phyloP scores from a whole-genome alignment of 164 flowering plant species.

The Saururus chinensis region DNA sequence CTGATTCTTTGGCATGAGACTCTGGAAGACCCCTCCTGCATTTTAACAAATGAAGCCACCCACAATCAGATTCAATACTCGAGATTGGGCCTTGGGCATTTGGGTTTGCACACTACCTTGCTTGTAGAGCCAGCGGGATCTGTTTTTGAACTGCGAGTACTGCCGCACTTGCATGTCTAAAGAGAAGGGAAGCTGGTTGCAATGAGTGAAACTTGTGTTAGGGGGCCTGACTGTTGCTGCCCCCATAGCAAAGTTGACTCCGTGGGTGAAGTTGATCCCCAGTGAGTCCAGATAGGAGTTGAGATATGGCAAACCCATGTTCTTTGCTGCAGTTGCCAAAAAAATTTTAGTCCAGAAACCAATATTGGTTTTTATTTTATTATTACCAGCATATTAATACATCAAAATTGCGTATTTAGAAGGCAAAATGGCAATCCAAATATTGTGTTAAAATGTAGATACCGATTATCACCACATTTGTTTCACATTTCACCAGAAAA shows the following conservation, averaged over 20 bases:
- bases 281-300: constrained; percentile 39
- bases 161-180: constrained; percentile 35
- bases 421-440: too few relatives aligned
- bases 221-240: constrained; percentile 21
- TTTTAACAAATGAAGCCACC: background rate
- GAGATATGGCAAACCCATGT: constrained; percentile 32
- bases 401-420: too few relatives aligned
- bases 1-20: constrained; percentile 19
- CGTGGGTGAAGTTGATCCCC: constrained; percentile 52
- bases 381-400: background rate
- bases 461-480: too few relatives aligned
- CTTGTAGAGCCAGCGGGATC: constrained; percentile 10
- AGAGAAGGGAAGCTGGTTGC: constrained; percentile 24
- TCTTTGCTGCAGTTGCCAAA: constrained; percentile 22
- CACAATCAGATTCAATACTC: background rate
- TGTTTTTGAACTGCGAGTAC: constrained; percentile 26
- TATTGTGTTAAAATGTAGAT: too few relatives aligned
- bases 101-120: background rate
- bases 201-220: background rate
- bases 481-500: too few relatives aligned
- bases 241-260: constrained; percentile 41
- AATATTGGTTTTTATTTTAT: background rate
- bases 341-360: background rate
- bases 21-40: constrained; percentile 24
- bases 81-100: too few relatives aligned